Evolutionary conservation across 257 asterid genomes (phyloP).

Genomic region (Solanum peruvianum): DNA sequence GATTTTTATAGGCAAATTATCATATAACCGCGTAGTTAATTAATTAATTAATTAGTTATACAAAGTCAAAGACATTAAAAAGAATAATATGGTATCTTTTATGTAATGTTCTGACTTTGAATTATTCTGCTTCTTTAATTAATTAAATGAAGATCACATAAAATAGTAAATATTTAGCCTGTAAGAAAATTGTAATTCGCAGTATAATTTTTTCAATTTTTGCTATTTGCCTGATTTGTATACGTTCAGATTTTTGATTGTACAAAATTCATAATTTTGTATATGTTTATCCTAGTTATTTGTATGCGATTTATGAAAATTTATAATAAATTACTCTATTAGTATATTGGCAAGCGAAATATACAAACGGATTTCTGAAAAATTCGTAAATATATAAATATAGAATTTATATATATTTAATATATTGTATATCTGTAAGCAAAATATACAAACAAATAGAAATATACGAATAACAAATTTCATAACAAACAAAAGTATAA

Average conservation of each 20-base stretch:
- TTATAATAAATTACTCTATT: not conserved
- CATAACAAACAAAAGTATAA: too few relatives aligned
- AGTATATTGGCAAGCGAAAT: not conserved
- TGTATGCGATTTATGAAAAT: not conserved
- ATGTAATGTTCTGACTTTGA: not conserved
- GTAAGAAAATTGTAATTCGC: not conserved
- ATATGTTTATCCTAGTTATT: not conserved
- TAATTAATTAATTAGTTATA: not conserved
- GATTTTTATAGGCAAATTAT: not conserved
- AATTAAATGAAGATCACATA: not conserved
- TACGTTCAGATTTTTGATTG: not conserved
- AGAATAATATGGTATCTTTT: not conserved
- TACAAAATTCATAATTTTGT: too few relatives aligned
- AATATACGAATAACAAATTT: not conserved
- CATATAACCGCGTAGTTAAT: not conserved
- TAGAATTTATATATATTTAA: too few relatives aligned
- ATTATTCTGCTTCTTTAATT: not conserved
- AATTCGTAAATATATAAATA: too few relatives aligned
- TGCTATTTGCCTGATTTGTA: too few relatives aligned
- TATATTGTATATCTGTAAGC: not conserved
- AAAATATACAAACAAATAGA: too few relatives aligned
- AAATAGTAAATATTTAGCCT: too few relatives aligned
- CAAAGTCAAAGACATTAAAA: not conserved
- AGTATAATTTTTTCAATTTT: fast-evolving
- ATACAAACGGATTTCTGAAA: too few relatives aligned